These are phyloP conservation scores for Penicillium griseofulvum DNA, from an alignment of 2,329 filamentous ascomycete genomes.

Conservation along the genomic window DNA sequence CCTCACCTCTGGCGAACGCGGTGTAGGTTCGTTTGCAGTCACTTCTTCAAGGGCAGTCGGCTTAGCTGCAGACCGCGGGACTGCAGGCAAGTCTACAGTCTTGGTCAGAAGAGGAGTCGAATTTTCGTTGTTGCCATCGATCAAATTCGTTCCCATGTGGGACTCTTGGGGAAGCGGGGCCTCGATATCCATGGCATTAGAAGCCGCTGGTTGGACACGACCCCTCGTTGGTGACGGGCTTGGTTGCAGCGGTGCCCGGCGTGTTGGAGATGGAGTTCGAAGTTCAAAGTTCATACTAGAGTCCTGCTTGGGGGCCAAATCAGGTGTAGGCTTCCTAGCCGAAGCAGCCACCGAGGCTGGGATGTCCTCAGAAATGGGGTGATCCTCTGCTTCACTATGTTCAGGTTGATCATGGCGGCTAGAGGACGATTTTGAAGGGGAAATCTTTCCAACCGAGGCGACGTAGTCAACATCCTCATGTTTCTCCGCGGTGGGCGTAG, in stretches of 20 bases:
- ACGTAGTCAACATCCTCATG: conserved; percentile 4
- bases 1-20: conserved; percentile 17
- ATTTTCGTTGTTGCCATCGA: conserved; percentile 27
- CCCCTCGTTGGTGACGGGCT: conserved; percentile 22
- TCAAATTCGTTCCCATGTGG: not conserved
- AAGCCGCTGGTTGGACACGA: conserved; percentile 10
- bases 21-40: conserved; percentile 37
- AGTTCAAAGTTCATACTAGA: conserved; percentile 12
- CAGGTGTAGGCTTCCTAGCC: conserved; percentile 5
- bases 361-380: not conserved
- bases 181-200: conserved; percentile 4
- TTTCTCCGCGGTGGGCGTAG: conserved; percentile 15
- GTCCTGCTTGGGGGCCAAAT: conserved; percentile 11
- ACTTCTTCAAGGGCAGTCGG: conserved; percentile 39
- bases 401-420: not conserved
- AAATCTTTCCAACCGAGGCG: conserved; percentile 4
- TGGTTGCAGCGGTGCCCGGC: conserved; percentile 19
- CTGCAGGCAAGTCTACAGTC: conserved; percentile 15
- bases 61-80: conserved; percentile 24
- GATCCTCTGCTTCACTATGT: not conserved
- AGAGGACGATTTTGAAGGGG: conserved; percentile 4
- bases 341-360: not conserved
- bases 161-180: conserved; percentile 11
- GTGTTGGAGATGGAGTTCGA: conserved; percentile 18
- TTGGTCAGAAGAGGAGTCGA: conserved; percentile 14